Base-by-base conservation (phyloP, 176 grass and related monocot genomes). In the Eragrostis curvula region DNA sequence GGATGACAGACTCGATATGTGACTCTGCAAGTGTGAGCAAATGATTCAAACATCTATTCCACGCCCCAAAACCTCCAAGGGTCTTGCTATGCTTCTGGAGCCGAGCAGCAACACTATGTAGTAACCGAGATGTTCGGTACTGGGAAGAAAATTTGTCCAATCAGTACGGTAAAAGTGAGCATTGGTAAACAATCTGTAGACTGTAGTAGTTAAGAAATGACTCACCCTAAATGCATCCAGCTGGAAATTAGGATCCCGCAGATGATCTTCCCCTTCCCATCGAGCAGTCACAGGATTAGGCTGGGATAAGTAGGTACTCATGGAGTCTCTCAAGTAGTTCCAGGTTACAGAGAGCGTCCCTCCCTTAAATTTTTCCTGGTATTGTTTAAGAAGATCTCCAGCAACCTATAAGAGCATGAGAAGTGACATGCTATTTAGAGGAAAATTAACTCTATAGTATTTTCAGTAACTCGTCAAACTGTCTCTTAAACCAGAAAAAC, bases 1-100 rank as follows among this genome's bases (percentile, higher is more conserved):
- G 96, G 63, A 99, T 88, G 36, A 99, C 89, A 17, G 93, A 90
- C 68, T 99, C 96, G 73, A 96, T 96, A 70, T 99, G 96, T 5
- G 96, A 96, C 60, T 96, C 96, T 6, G 96, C 86, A 23, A 99
- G 93, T 16, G 88, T 99, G 23, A 99, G 91, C 40, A 99, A 80
- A 83, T 99, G 96, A 75, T 99, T 99, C 85, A 96, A 94, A 69
- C 96, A 99, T 85, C 96, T 96, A 76, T 99, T 99, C 96, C 96
- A 99, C 1, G 96, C 96, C 82, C 96, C 96, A 69, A 99, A 99
- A 56, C 93, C 87, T 73, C 96, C 93, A n/a, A 96, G 90, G 3
- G 83, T 92, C 74, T 88, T 95, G 87, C 46, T 85, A 52, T 99
- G 96, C 83, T 99, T 96, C 64, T 92, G 90, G 66, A 99, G 90